Evolutionary conservation across 345 rosid species (phyloP), one percentile per base, ranked within the genome.

Genomic region (Sisymbrium irio): DNA sequence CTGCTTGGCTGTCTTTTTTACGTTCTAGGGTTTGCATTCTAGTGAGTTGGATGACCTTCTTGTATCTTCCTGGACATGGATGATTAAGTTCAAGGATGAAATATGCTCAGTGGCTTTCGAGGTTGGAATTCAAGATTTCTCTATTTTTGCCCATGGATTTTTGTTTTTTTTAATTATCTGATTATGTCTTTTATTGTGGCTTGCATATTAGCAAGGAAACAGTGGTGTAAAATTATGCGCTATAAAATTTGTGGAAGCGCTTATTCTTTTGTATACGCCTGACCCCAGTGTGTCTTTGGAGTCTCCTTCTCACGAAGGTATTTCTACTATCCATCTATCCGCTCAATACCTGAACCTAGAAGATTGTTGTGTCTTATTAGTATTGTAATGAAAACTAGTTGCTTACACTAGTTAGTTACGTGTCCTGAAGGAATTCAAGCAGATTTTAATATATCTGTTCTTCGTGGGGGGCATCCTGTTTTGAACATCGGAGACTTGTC

Each of bases 381-480:
- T 55, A n/a, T 39, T 20, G 33, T 63, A 55, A 36, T 65, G 19
- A 9, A 15, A 32, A 44, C 60, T 30, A 69, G 72, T 72, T 45
- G 33, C 76, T 82, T 51, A 80, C 73, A 72, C 73, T 44, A 40
- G 64, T 5, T 66, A 30, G 56, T 73, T 37, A 47, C 64, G 7
- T 56, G 60, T 55, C 20, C 13, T 51, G 32, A 9, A 19, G 97
- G 90, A 73, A 72, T 69, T 72, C 65, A 53, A 60, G 60, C 49
- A 57, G 97, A 85, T 28, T 95, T 95, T 77, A 95, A 92, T 63
- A 77, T 89, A 79, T 82, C 96, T 66, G 84, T 96, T 87, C 80
- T 95, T 78, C 94, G 92, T 67, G 89, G 88, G 66, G 89, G 97
- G 46, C 97, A 95, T 83, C 92, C 97, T 78, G 65, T 88, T 45